Evolutionary conservation across 768 basidiomycete species (phyloP).

Genomic region (Termitomyces sp.): DNA sequence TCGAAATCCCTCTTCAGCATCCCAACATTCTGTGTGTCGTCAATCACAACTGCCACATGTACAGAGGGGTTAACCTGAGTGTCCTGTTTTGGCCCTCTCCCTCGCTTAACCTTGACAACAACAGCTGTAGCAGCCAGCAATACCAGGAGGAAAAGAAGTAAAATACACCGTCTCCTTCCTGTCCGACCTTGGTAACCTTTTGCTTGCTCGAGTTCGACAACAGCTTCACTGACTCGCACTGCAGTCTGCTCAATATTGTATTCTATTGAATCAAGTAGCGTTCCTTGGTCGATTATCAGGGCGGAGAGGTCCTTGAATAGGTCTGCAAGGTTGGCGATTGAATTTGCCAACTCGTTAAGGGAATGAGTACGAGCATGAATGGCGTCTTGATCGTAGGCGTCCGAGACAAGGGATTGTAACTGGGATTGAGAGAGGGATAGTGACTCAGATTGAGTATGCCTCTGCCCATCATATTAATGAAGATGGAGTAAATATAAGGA

Average conservation of each 20-base stretch:
- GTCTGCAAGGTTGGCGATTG: constrained; percentile 88
- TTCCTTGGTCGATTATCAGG: constrained; percentile 97
- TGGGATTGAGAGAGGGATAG: constrained; percentile 34
- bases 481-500: constrained; percentile 11
- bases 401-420: constrained; percentile 34
- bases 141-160: constrained; percentile 87
- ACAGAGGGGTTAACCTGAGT: constrained; percentile 22
- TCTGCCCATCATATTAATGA: constrained; percentile 15
- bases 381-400: constrained; percentile 37
- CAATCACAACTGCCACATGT: neutral
- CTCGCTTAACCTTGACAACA: constrained; percentile 86
- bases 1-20: neutral
- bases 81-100: constrained; percentile 28
- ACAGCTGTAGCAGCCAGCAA: constrained; percentile 84
- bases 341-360: constrained; percentile 86
- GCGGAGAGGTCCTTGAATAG: constrained; percentile 93
- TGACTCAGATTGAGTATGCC: constrained; percentile 31
- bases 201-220: constrained; percentile 78
- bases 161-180: constrained; percentile 89
- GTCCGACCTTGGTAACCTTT: constrained; percentile 91
- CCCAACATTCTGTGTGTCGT: neutral
- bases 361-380: constrained; percentile 58
- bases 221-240: constrained; percentile 77
- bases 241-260: constrained; percentile 96
- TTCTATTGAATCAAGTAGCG: constrained; percentile 92